Base-by-base conservation (phyloP, 2,329 filamentous ascomycete species). In the Geosmithia flava region DNA sequence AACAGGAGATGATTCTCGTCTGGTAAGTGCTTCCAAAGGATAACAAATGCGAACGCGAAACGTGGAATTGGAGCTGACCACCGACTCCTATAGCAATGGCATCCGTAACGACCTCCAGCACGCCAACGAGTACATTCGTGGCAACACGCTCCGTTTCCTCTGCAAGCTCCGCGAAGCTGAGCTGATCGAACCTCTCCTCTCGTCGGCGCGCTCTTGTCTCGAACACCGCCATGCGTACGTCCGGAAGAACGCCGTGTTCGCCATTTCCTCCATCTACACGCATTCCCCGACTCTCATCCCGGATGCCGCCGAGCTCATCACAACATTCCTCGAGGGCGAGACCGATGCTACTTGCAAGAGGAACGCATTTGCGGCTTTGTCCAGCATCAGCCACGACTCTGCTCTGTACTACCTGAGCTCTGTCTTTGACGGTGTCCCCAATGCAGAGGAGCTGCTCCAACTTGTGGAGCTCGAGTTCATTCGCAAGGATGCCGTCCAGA, bases 1-100 rank as follows among this genome's bases (percentile, higher is more conserved):
- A 96, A 76, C 93, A 98, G 70, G 93, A 98, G 71, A 97, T 96
- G 88, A 98, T 98, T 65, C 72, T 98, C 61, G 93, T 98, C 59
- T 98, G 93, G 91, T 96, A 58, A 44, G 62, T 50, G 49, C 40
- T 20, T 20, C 20, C 27, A 42, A 19, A 7, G n/a, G 10, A 8
- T 17, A 42, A 19, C 4, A 20, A 6, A 20, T 23, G 20, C 20
- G 13, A 20, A 20, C 20, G 20, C 42, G 20, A 44, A 13, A 3
- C 11, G 23, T 27, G 23, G 8, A 4, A 27, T 20, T 46, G 52
- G 42, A 47, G 16, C 29, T 40, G 20, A 44, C 42, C 7, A 10
- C 7, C 7, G 13, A 11, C 7, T 16, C 20, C 7, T 45, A 47
- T 59, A 96, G 91, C 69, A 98, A 98, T 68, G 93, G 93, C 55